Evolutionary conservation across 176 grass and related monocot species (phyloP).

Genomic region (Musa itinerans): DNA sequence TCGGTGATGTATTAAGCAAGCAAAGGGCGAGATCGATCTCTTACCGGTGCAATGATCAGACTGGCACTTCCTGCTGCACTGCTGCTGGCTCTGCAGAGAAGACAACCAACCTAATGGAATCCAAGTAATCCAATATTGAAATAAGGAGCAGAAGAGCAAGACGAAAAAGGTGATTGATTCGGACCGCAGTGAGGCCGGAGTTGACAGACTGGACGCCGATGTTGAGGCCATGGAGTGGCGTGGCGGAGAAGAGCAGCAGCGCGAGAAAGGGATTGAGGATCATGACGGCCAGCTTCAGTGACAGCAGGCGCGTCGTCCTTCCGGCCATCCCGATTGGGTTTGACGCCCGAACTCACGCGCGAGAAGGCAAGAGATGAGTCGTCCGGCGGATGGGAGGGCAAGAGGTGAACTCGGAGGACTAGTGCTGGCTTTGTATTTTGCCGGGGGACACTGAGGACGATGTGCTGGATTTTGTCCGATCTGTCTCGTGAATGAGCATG

Average conservation of each 20-base stretch:
- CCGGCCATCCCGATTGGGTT: too few species aligned
- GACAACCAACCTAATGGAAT: too few species aligned
- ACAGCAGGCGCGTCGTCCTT: not conserved
- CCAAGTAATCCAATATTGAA: not conserved
- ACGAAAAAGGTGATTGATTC: constrained; percentile 1
- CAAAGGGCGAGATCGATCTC: constrained; percentile 1
- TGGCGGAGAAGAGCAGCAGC: constrained; percentile 22
- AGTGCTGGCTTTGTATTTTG: too few species aligned
- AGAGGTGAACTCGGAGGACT: too few species aligned
- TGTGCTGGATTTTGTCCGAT: too few species aligned
- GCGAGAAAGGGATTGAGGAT: constrained; percentile 3
- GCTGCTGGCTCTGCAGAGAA: constrained; percentile 48
- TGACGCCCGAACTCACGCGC: too few species aligned
- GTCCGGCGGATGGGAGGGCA: too few species aligned
- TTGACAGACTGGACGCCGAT: constrained; percentile 50
- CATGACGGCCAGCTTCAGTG: not conserved
- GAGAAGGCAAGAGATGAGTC: too few species aligned
- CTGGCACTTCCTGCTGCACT: constrained; percentile 79
- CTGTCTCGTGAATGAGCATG: too few species aligned
- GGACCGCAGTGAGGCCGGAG: constrained; percentile 35
- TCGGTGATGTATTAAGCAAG: not conserved
- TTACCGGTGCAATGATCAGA: constrained; percentile 80
- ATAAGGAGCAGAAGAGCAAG: not conserved
- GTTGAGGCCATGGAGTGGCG: constrained; percentile 30
- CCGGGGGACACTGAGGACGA: too few species aligned